These are phyloP conservation scores for Bipolaris victoriae DNA, from an alignment of 2,329 filamentous ascomycete species.

Conservation along the genomic window DNA sequence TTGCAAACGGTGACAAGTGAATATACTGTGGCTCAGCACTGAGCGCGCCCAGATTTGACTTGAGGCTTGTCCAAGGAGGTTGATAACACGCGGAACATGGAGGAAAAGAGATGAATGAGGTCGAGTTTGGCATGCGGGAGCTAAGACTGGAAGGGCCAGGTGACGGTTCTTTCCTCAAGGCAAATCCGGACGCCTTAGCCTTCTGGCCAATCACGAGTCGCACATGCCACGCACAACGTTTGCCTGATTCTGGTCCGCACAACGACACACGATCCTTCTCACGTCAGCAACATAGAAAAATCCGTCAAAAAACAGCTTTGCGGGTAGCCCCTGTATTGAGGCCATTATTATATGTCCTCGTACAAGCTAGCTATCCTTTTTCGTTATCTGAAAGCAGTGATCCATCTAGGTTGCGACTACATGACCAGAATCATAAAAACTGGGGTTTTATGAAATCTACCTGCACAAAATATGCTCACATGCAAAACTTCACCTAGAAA, in stretches of 20 bases:
- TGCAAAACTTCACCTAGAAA: no score
- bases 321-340: neutral
- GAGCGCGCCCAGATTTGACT: neutral
- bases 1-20: neutral
- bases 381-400: neutral
- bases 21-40: neutral
- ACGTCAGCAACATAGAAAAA: neutral
- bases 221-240: conserved; percentile 3
- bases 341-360: neutral
- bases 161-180: conserved; percentile 11
- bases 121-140: conserved; percentile 12
- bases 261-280: conserved; percentile 6
- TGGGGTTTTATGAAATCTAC: no score
- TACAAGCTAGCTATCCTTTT: neutral
- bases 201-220: conserved; percentile 16
- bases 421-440: no score
- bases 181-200: conserved; percentile 3
- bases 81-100: conserved; percentile 2
- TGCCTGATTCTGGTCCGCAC: conserved; percentile 23
- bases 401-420: no score
- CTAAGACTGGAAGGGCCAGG: conserved; percentile 6
- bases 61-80: neutral
- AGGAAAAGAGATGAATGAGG: conserved; percentile 1
- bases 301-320: neutral
- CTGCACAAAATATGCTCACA: no score